Evolutionary conservation across 2,329 filamentous ascomycete species (phyloP), one percentile per base, ranked within the genome.

Genomic region (Pseudocercospora vitis): DNA sequence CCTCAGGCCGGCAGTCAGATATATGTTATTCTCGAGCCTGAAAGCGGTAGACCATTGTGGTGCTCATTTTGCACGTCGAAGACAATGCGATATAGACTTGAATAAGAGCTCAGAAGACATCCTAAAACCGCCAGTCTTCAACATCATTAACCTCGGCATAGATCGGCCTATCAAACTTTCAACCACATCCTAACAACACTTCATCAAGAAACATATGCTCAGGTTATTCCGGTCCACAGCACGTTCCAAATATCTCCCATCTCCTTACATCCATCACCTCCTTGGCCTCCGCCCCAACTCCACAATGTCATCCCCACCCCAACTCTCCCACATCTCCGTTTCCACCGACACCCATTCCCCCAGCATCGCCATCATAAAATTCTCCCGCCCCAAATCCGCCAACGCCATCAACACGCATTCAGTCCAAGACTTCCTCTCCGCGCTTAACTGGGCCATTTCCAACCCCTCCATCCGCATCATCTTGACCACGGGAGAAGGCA

Each of bases 341-440:
- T 46, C 55, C 12, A 45, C 61, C 23, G 57, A 62, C 49, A 48
- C 49, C 28, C 28, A 50, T 33, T 45, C 54, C 24, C 37, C 47
- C 3, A 28, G 32, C 12, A 63, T 63, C 37, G 59, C 55, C 12
- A 48, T 63, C 26, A 45, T 63, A 26, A 62, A 60, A 44, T 63
- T 57, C 51, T 62, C 61, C 29, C 45, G 61, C 9, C 61, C 61
- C 11, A 59, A 61, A 37, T 53, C 56, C 29, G 61, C 59, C 32
- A 63, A 63, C 28, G 53, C 61, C 3, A 40, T 63, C 23, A 61
- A 59, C 19, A 56, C 53, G 4, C 51, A 56, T 7, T 37, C 57
- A 1, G 49, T 62, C 1, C 46, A 59, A 32, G 59, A 63, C 37
- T 47, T 62, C 21, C 57, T 63, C 7, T 16, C 47, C 5, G 59